Evolutionary conservation across 2,329 filamentous ascomycete species (phyloP), one percentile per base, ranked within the genome.

Genomic region (Pseudocercospora vitis): DNA sequence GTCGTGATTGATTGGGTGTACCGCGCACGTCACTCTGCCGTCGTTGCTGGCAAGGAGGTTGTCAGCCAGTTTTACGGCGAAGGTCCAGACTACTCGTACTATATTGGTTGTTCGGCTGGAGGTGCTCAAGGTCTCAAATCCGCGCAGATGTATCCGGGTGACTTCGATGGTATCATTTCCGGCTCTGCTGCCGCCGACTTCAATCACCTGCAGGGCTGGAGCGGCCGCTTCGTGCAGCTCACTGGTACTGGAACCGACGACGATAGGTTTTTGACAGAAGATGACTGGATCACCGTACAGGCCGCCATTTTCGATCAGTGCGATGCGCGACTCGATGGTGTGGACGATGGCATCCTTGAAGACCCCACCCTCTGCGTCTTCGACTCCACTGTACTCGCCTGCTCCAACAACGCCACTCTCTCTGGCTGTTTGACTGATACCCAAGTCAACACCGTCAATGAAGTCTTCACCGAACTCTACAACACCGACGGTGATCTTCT

Each of bases 151-250:
- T 78, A 70, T 55, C 76, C 76, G 1, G 63, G 73, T 11, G 76
- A 78, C 57, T 78, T 78, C 48, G 76, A 78, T 52, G 76, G 76
- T 31, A 74, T 78, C 47, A 70, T 78, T 19, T 70, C 73, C 52
- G 75, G 73, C 14, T 70, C 75, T 39, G 68, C 76, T 16, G 74
- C 74, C 16, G 62, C 74, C 45, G 72, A 74, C 59, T 74, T 74
- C 55, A 69, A 75, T 58, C 72, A 74, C 39, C 60, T 79, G 12
- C 60, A 70, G 14, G 73, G 71, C 3, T 78, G 74, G 75, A 72
- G 71, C 47, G 74, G 70, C 4, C 65, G 69, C 28, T 76, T 77
- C 60, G 73, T 72, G 49, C 58, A 70, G 7, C 66, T 74, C 42
- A 75, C 72, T 4, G 73, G 74, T 12, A 69, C 57, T 28, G 72